phyloP scores from a whole-genome alignment of 2,329 filamentous ascomycete species.

The Didymellaceae sp. region DNA sequence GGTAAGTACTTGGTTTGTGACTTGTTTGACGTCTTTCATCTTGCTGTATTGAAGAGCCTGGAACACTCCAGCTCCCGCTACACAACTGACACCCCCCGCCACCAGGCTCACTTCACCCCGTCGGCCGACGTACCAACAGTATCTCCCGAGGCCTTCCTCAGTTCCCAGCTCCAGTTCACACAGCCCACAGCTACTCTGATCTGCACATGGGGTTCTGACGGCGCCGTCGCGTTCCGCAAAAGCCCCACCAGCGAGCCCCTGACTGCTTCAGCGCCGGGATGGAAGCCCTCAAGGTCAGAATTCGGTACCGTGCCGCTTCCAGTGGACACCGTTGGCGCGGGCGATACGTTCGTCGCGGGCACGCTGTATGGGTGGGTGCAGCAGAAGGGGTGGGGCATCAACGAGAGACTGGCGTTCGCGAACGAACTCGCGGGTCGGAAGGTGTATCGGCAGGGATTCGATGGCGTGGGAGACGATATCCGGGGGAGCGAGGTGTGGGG shows the following conservation, averaged over 20 bases:
- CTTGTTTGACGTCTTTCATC: too few species aligned
- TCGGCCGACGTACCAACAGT: not conserved
- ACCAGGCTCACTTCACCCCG: not conserved
- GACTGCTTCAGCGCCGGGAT: slow-evolving; percentile 24
- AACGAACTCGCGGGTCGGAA: slow-evolving; percentile 72
- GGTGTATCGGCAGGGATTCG: slow-evolving; percentile 71
- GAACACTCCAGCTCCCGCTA: not conserved
- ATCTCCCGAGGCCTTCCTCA: slow-evolving; percentile 42
- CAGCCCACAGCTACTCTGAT: slow-evolving; percentile 55
- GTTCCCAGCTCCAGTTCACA: slow-evolving; percentile 23
- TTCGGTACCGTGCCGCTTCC: not conserved
- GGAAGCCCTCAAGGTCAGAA: slow-evolving; percentile 6
- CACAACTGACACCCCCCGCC: not conserved
- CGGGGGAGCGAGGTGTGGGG: not conserved
- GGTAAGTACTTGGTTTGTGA: slow-evolving; percentile 29
- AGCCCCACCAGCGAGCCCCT: slow-evolving; percentile 1
- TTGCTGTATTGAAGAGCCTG: too few species aligned
- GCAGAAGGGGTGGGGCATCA: slow-evolving; percentile 58
- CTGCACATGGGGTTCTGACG: slow-evolving; percentile 67
- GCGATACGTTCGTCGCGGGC: slow-evolving; percentile 77
- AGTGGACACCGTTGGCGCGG: slow-evolving; percentile 71
- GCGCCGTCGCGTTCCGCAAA: slow-evolving; percentile 57
- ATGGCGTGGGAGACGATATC: slow-evolving; percentile 19
- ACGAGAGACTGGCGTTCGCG: slow-evolving; percentile 63
- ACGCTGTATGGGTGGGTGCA: slow-evolving; percentile 68